Percentiles rank a stretch among this genome's conserved stretches.
These are phyloP conservation scores for Papilionanthe hybrid DNA, from an alignment of 116 monocot genomes.

Conservation along the genomic window DNA sequence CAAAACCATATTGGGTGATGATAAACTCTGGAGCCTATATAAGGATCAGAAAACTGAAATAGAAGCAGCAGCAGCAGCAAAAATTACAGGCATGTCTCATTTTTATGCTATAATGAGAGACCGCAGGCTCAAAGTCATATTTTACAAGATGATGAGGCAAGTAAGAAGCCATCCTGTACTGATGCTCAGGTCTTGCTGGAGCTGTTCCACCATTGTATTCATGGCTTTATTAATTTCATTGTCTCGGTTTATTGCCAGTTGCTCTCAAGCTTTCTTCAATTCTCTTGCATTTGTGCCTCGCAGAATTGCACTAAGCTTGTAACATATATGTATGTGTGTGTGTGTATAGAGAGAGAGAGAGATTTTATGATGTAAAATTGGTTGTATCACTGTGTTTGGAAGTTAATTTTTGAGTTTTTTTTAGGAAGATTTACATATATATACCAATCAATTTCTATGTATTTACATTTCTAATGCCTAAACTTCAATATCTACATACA, in stretches of 20 bases:
- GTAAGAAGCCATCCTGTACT: slow-evolving; percentile 22
- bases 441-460: too few species aligned
- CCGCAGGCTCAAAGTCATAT: slow-evolving; percentile 32
- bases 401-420: too few species aligned
- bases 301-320: slow-evolving; percentile 9
- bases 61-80: slow-evolving; percentile 8
- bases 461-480: too few species aligned
- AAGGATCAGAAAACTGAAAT: not conserved
- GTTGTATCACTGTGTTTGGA: too few species aligned
- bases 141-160: slow-evolving; percentile 24
- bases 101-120: slow-evolving; percentile 17
- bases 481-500: too few species aligned
- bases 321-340: not conserved
- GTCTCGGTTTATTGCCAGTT: slow-evolving; percentile 10
- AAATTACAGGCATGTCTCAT: not conserved
- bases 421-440: too few species aligned
- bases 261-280: not conserved
- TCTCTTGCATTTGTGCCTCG: slow-evolving; percentile 16
- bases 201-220: slow-evolving; percentile 14
- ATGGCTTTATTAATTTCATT: slow-evolving; percentile 18
- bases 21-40: not conserved
- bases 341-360: too few species aligned
- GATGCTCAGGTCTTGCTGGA: slow-evolving; percentile 31
- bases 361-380: too few species aligned
- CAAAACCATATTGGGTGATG: slow-evolving; percentile 6